Evolutionary conservation across 352 stramenopile genomes (phyloP), one percentile per base, ranked within the genome.

Genomic region (Globisporangium perplexum): DNA sequence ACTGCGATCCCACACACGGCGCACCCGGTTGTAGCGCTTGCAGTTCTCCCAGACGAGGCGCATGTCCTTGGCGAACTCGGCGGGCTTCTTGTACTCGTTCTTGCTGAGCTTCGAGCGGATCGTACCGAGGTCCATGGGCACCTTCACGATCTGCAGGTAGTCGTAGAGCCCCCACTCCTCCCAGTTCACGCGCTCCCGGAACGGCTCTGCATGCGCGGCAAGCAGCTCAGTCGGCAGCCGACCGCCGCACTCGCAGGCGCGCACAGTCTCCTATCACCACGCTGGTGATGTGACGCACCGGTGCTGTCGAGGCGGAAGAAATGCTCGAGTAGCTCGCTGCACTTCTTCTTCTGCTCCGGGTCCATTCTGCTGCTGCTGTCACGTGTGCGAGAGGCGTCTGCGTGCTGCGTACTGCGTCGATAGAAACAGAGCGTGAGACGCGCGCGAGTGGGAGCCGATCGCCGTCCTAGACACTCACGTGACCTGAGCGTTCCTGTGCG

Each of bases 61-160:
- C 76, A 92, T 86, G 55, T 95, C 84, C 28, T 72, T 71, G 26
- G 81, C 81, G 80, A 95, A 93, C 45, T 91, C 82, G 23, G 59
- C 59, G n/a, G 76, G 60, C 46, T 91, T 93, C 58, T 90, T 88
- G 78, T 95, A 93, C 59, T 93, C 82, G 35, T 75, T 79, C 64
- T 90, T 92, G 56, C 47, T 62, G 12, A 95, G 64, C 63, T 90
- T 93, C 48, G 11, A 66, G 55, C 80, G 82, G 42, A 97, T 86
- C 28, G 90, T 95, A 41, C 87, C 87, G 31, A 97, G 71, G 64
- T 97, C 90, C 87, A 97, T 97, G 36, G 90, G 90, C 56, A 82
- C 76, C 60, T 97, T 97, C 35, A 97, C 82, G 47, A 96, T 74
- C 58, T 94, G 72, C 38, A 94, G 63, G 70, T 97, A 97, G 73